Evolutionary conservation across 1,284 basidiomycete species (phyloP).

Genomic region (Ceratobasidium sp.): DNA sequence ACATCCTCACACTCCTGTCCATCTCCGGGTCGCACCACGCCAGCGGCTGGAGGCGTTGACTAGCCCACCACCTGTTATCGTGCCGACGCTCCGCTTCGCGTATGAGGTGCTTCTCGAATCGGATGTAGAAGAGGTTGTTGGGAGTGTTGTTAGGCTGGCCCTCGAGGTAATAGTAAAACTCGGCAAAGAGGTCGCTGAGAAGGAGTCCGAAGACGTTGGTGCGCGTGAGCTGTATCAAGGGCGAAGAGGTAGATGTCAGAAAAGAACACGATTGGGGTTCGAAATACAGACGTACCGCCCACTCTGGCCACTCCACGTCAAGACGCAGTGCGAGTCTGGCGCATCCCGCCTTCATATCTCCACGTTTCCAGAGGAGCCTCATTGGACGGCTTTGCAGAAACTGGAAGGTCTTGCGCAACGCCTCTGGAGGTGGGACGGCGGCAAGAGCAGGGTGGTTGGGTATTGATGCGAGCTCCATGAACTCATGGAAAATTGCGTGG

Average conservation of each 20-base stretch:
- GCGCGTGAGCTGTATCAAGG: not conserved
- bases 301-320: constrained; percentile 27
- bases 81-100: constrained; percentile 12
- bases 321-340: not conserved
- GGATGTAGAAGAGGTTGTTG: not conserved
- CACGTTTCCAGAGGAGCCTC: not conserved
- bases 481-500: constrained; percentile 5
- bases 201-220: constrained; percentile 22
- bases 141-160: not conserved
- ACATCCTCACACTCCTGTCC: not conserved
- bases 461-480: not conserved
- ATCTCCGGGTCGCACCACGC: not conserved
- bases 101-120: constrained; percentile 10
- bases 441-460: constrained; percentile 8
- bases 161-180: constrained; percentile 12
- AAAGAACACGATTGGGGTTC: not conserved
- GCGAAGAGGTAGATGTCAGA: not conserved
- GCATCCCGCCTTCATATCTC: constrained; percentile 2
- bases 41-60: not conserved
- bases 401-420: not conserved
- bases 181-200: constrained; percentile 11
- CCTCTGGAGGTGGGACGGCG: not conserved
- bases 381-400: constrained; percentile 2
- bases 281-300: constrained; percentile 7
- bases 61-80: not conserved